A percentile compares a stretch with the other conserved stretches of the same genome.
phyloP scores from a whole-genome alignment of 805 yeast genomes.

The Ogataea salicorniae region DNA sequence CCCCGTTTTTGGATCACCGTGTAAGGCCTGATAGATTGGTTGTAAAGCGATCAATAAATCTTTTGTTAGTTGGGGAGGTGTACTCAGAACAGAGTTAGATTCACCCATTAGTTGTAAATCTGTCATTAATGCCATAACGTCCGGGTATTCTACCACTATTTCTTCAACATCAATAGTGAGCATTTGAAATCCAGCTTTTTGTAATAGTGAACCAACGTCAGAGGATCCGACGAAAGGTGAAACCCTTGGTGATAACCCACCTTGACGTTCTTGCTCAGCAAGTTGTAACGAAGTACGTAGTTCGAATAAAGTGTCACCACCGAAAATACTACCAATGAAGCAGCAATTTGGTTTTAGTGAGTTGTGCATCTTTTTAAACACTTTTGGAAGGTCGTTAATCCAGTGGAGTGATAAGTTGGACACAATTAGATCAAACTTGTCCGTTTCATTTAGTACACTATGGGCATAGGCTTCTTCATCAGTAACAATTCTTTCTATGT shows the following conservation, averaged over 20 bases:
- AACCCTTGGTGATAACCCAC: constrained; percentile 76
- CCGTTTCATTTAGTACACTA: constrained; percentile 34
- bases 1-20: constrained; percentile 50
- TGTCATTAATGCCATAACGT: constrained; percentile 56
- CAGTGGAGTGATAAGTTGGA: constrained; percentile 76
- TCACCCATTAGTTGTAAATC: constrained; percentile 85
- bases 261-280: constrained; percentile 74
- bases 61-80: constrained; percentile 41
- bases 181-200: constrained; percentile 72
- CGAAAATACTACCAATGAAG: constrained; percentile 75
- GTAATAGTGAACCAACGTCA: constrained; percentile 70
- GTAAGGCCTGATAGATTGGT: constrained; percentile 65
- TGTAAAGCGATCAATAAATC: constrained; percentile 73
- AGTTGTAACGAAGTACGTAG: constrained; percentile 73
- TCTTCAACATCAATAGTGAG: constrained; percentile 83
- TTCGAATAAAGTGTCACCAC: constrained; percentile 83
- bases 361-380: constrained; percentile 48
- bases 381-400: constrained; percentile 78
- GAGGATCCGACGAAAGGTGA: constrained; percentile 76
- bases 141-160: constrained; percentile 73
- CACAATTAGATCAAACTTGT: constrained; percentile 60
- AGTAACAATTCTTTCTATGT: constrained; percentile 45
- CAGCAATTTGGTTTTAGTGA: constrained; percentile 75
- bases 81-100: constrained; percentile 49
- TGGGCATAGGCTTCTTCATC: constrained; percentile 65